Conservation (phyloP, 148 eudicot species). For the Salicornia ramosissima region DNA sequence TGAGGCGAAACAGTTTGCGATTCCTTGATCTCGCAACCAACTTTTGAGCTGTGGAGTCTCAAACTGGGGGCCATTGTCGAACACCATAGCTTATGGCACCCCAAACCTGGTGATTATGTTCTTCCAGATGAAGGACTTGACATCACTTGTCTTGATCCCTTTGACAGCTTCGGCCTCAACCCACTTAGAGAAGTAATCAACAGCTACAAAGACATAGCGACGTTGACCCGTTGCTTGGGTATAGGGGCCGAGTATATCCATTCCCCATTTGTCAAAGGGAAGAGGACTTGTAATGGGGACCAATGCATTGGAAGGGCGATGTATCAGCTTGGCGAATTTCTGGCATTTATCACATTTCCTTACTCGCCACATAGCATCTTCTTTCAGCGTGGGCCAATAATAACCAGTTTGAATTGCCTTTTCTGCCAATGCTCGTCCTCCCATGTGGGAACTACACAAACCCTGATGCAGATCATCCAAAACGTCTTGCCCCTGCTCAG, state of each 20-base stretch:
- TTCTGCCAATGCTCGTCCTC: not conserved
- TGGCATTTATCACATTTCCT: not conserved
- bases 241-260: not conserved
- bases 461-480: too few species aligned
- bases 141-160: not conserved
- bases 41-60: too few species aligned
- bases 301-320: too few species aligned
- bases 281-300: not conserved
- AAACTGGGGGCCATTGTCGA: too few species aligned
- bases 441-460: not conserved
- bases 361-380: not conserved
- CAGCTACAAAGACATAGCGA: not conserved
- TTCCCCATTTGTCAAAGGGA: not conserved
- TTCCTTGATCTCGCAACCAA: not conserved
- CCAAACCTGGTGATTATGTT: not conserved
- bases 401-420: not conserved
- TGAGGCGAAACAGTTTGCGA: not conserved
- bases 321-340: not conserved
- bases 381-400: not conserved
- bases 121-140: not conserved
- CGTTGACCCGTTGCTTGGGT: not conserved
- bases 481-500: too few species aligned
- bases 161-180: not conserved
- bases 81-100: too few species aligned
- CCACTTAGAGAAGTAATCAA: not conserved